Evolutionary conservation across 495 filamentous ascomycete species (phyloP).

Genomic region (Articulospora tetracladia): DNA sequence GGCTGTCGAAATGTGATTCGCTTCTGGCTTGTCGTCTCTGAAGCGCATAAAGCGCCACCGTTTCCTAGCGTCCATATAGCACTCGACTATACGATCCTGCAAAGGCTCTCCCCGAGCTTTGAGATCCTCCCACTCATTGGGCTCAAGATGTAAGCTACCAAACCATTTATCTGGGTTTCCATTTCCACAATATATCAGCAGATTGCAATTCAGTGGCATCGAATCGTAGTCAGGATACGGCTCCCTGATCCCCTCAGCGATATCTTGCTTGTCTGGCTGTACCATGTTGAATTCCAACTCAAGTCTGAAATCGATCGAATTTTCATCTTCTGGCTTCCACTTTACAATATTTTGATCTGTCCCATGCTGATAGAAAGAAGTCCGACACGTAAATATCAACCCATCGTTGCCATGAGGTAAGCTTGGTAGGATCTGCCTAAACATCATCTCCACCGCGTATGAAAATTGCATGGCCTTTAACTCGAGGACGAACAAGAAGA

Average conservation of each 20-base stretch:
- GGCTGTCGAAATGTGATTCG: slow-evolving; percentile 81
- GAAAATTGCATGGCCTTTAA: slow-evolving; percentile 83
- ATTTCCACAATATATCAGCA: slow-evolving; percentile 32
- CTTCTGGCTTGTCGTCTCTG: slow-evolving; percentile 85
- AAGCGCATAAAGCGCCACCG: slow-evolving; percentile 84
- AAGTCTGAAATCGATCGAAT: slow-evolving; percentile 88
- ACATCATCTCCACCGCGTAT: slow-evolving; percentile 90
- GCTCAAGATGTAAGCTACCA: slow-evolving; percentile 63
- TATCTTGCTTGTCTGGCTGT: slow-evolving; percentile 65
- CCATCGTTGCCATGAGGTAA: slow-evolving; percentile 93
- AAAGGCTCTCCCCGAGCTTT: slow-evolving; percentile 67
- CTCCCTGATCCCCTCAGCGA: slow-evolving; percentile 52
- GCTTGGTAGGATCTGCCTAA: slow-evolving; percentile 73
- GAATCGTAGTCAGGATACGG: slow-evolving; percentile 53
- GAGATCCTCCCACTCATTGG: slow-evolving; percentile 76
- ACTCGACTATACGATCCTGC: slow-evolving; percentile 85
- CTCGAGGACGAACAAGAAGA: slow-evolving; percentile 74
- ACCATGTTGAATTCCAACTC: slow-evolving; percentile 69
- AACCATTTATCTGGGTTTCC: slow-evolving; percentile 48
- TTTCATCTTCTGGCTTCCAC: slow-evolving; percentile 92
- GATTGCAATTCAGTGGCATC: slow-evolving; percentile 41
- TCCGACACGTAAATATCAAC: slow-evolving; percentile 91
- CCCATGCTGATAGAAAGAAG: slow-evolving; percentile 77
- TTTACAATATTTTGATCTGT: slow-evolving; percentile 93
- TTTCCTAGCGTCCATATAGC: slow-evolving; percentile 65